A percentile compares a stretch with the other conserved stretches of the same genome.
Evolutionary conservation across 2,329 filamentous ascomycete genomes (phyloP).

Genomic region (Pestalotiopsis sp.): DNA sequence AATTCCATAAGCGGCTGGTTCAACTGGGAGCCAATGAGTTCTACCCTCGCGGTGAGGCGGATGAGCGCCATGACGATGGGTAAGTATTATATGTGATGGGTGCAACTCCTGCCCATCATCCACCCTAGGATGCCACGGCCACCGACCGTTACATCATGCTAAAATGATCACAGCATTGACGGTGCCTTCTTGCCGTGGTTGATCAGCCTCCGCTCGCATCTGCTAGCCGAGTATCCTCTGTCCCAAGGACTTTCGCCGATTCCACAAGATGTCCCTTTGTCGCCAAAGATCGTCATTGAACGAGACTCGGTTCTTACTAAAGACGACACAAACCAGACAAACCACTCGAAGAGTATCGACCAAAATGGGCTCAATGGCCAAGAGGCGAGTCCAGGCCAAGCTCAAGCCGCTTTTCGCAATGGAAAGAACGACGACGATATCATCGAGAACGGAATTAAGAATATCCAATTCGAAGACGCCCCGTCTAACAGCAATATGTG

Average conservation of each 20-base stretch:
- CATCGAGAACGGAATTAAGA: conserved; percentile 35
- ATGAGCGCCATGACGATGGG: conserved; percentile 93
- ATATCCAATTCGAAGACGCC: conserved; percentile 32
- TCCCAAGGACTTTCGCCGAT: conserved; percentile 70
- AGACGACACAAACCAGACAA: conserved; percentile 13
- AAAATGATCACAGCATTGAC: conserved; percentile 66
- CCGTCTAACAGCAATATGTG: conserved; percentile 22
- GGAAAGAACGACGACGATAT: conserved; percentile 32
- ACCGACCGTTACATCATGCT: neutral
- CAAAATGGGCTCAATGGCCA: conserved; percentile 20
- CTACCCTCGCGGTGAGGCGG: conserved; percentile 80
- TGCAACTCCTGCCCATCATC: neutral
- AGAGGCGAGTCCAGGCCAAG: conserved; percentile 31
- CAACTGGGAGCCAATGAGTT: conserved; percentile 82
- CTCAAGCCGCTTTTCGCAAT: conserved; percentile 22
- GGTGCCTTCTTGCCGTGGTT: conserved; percentile 82
- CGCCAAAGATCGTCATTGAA: conserved; percentile 71
- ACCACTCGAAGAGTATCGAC: neutral
- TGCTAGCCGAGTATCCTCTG: conserved; percentile 71
- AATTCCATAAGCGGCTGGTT: conserved; percentile 80
- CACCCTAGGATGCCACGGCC: neutral
- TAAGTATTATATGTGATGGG: conserved; percentile 40
- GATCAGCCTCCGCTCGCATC: conserved; percentile 63
- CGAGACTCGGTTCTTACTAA: conserved; percentile 23
- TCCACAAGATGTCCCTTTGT: conserved; percentile 71